Conservation (phyloP, 2,329 filamentous ascomycete genomes). For the Aspergillus calidoustus region DNA sequence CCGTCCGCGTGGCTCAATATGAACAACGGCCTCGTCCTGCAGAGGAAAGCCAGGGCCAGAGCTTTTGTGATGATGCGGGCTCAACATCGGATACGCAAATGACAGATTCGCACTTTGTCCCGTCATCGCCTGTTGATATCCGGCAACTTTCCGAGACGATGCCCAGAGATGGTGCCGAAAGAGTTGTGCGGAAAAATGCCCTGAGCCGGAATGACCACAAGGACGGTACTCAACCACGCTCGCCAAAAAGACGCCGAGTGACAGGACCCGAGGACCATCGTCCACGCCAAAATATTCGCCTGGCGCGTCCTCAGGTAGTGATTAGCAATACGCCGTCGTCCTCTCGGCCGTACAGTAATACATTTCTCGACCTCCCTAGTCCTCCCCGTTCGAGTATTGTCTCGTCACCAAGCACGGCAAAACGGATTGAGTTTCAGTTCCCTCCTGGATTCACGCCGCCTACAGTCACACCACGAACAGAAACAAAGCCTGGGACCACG, state of each 20-base stretch:
- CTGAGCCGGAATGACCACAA: constrained; percentile 11
- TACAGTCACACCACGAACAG: constrained; percentile 31
- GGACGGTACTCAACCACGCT: constrained; percentile 17
- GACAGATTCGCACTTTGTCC: constrained; percentile 36
- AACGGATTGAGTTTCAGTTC: constrained; percentile 39
- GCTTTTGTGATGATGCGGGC: constrained; percentile 37
- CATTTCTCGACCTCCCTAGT: constrained; percentile 43
- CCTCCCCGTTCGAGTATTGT: constrained; percentile 45
- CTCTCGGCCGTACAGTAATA: constrained; percentile 10
- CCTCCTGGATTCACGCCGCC: constrained; percentile 41
- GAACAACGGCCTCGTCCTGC: constrained; percentile 19
- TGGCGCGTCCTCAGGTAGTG: constrained; percentile 29
- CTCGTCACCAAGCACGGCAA: constrained; percentile 31
- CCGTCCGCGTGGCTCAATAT: constrained; percentile 41
- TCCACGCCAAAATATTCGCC: constrained; percentile 15
- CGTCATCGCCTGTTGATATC: constrained; percentile 30
- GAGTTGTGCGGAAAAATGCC: not conserved
- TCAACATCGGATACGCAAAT: constrained; percentile 38
- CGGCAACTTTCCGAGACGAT: constrained; percentile 5
- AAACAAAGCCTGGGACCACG: constrained; percentile 25
- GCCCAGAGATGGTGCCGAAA: not conserved
- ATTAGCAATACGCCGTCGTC: constrained; percentile 29
- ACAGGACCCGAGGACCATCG: constrained; percentile 25
- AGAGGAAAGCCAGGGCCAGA: constrained; percentile 38
- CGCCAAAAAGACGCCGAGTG: constrained; percentile 44